These are phyloP conservation scores for Psidium guajava DNA, from an alignment of 345 rosid genomes.

Conservation along the genomic window DNA sequence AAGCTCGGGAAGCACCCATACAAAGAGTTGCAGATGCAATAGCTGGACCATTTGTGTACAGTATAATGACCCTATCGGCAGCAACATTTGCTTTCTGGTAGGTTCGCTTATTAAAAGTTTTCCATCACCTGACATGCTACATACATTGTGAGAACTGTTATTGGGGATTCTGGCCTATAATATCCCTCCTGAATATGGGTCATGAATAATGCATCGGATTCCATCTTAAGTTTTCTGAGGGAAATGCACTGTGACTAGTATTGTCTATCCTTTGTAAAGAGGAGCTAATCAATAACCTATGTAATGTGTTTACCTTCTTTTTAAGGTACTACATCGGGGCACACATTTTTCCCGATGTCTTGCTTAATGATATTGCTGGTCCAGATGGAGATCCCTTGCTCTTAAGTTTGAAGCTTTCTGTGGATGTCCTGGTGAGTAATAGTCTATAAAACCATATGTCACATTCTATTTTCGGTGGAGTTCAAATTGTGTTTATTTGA, in stretches of 20 bases:
- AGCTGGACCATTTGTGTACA: constrained; percentile 93
- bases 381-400: constrained; percentile 83
- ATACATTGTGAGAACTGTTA: not conserved
- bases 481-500: not conserved
- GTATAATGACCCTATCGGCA: constrained; percentile 73
- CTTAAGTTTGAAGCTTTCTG: constrained; percentile 86
- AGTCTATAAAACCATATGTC: not conserved
- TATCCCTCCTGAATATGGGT: not conserved
- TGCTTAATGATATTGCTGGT: constrained; percentile 93
- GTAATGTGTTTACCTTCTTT: not conserved
- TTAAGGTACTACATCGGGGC: constrained; percentile 84
- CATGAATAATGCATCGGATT: not conserved
- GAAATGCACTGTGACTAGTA: not conserved
- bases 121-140: not conserved
- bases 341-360: constrained; percentile 82
- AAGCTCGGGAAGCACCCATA: constrained; percentile 90
- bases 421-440: constrained; percentile 86
- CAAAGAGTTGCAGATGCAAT: constrained; percentile 93
- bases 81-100: constrained; percentile 92
- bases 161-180: not conserved
- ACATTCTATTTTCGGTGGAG: not conserved
- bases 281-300: not conserved
- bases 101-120: not conserved
- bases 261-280: not conserved
- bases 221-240: not conserved